phyloP scores from a whole-genome alignment of 345 rosid species.

The Salix purpurea region DNA sequence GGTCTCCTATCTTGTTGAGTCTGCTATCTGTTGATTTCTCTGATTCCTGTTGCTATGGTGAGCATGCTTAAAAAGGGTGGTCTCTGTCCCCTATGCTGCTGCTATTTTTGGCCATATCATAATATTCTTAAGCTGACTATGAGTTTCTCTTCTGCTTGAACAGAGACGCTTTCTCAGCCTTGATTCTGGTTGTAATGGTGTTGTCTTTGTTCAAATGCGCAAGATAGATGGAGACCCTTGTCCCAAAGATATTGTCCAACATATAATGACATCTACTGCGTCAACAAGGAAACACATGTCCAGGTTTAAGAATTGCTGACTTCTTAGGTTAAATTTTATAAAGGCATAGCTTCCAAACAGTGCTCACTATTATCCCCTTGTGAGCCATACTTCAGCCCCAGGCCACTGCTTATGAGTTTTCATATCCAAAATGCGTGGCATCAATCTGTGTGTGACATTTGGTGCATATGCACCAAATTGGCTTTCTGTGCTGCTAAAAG shows the following conservation, averaged over 20 bases:
- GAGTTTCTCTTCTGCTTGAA: constrained; percentile 12
- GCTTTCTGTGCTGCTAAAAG: not conserved
- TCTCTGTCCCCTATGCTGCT: not conserved
- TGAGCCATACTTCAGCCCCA: not conserved
- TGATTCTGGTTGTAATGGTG: constrained; percentile 93
- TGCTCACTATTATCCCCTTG: not conserved
- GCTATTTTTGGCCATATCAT: not conserved
- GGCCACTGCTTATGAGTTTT: not conserved
- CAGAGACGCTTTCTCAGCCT: constrained; percentile 81
- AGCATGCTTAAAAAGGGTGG: not conserved
- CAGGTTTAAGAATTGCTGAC: constrained; percentile 45
- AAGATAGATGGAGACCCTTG: constrained; percentile 74
- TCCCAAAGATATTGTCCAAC: constrained; percentile 81
- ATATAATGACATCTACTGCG: constrained; percentile 78
- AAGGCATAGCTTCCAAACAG: not conserved
- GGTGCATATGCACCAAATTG: not conserved
- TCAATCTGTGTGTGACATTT: not conserved
- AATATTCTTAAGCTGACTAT: not conserved
- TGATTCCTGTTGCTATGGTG: not conserved
- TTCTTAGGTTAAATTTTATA: not conserved
- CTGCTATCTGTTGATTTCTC: not conserved
- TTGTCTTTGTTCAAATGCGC: constrained; percentile 87
- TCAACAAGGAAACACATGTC: constrained; percentile 87
- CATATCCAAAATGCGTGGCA: not conserved
- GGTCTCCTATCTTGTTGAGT: not conserved